Conservation (phyloP, 208 protist species). For the Lotmaria passim region DNA sequence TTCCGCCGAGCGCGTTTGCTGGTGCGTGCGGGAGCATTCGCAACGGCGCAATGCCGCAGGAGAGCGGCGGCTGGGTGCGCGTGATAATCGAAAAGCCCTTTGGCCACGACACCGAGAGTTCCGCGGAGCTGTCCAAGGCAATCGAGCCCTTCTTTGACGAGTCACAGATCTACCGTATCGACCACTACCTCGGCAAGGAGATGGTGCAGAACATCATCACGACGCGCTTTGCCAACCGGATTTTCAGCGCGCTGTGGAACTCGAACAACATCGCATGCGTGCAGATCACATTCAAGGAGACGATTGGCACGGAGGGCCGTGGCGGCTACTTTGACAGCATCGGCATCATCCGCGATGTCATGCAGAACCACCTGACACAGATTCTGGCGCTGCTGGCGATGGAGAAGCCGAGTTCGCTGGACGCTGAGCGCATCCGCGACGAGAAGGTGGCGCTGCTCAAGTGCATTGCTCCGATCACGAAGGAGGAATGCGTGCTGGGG, state of each 20-base stretch:
- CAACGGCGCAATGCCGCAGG: slow-evolving; percentile 57
- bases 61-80: slow-evolving; percentile 67
- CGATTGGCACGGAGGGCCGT: slow-evolving; percentile 91
- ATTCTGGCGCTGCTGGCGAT: slow-evolving; percentile 93
- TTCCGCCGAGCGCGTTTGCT: slow-evolving; percentile 89
- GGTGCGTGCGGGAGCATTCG: slow-evolving; percentile 59
- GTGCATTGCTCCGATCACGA: slow-evolving; percentile 63
- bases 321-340: slow-evolving; percentile 94
- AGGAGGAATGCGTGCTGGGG: slow-evolving; percentile 88
- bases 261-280: slow-evolving; percentile 85
- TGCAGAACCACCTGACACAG: slow-evolving; percentile 95
- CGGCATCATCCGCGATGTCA: slow-evolving; percentile 95
- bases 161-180: slow-evolving; percentile 92
- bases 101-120: slow-evolving; percentile 84
- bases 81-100: slow-evolving; percentile 96
- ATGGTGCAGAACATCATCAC: slow-evolving; percentile 95
- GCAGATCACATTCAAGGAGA: slow-evolving; percentile 95
- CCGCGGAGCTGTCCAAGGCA: slow-evolving; percentile 68
- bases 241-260: slow-evolving; percentile 93
- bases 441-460: slow-evolving; percentile 91
- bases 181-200: slow-evolving; percentile 96
- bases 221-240: slow-evolving; percentile 92
- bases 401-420: slow-evolving; percentile 89
- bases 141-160: slow-evolving; percentile 87
- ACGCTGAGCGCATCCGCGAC: slow-evolving; percentile 87